These are phyloP conservation scores for Diplodia seriata DNA, from an alignment of 2,329 filamentous ascomycete genomes.

Conservation along the genomic window DNA sequence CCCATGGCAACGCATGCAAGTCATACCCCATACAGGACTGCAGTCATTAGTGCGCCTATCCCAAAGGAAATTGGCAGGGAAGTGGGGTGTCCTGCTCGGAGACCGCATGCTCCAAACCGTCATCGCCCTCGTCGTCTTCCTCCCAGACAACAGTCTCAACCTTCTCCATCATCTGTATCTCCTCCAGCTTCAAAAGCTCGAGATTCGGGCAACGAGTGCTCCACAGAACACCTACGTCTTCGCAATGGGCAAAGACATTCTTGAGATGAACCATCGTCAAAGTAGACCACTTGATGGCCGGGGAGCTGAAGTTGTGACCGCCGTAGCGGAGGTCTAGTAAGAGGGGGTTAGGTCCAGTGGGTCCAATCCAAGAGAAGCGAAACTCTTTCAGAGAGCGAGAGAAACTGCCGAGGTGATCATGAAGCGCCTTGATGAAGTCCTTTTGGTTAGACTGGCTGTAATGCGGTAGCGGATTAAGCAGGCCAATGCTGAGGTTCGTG, in stretches of 20 bases:
- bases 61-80: neutral
- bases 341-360: slow-evolving; percentile 25
- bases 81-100: neutral
- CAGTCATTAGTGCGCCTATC: neutral
- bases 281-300: neutral
- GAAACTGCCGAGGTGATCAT: slow-evolving; percentile 29
- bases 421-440: slow-evolving; percentile 26
- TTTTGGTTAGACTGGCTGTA: neutral
- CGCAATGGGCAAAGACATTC: slow-evolving; percentile 3
- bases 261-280: slow-evolving; percentile 3
- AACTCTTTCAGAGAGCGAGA: slow-evolving; percentile 8
- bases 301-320: slow-evolving; percentile 15
- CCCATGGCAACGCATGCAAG: neutral
- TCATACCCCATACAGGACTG: neutral
- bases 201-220: neutral
- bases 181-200: neutral
- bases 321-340: slow-evolving; percentile 17
- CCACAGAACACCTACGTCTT: neutral
- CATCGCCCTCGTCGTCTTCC: neutral
- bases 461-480: slow-evolving; percentile 21
- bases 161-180: neutral
- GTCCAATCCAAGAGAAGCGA: slow-evolving; percentile 23
- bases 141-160: slow-evolving; percentile 1
- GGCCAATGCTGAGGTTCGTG: slow-evolving; percentile 3
- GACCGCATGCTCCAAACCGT: neutral